Conservation (phyloP, 2,329 filamentous ascomycete genomes). For the Penicillium sp. region DNA sequence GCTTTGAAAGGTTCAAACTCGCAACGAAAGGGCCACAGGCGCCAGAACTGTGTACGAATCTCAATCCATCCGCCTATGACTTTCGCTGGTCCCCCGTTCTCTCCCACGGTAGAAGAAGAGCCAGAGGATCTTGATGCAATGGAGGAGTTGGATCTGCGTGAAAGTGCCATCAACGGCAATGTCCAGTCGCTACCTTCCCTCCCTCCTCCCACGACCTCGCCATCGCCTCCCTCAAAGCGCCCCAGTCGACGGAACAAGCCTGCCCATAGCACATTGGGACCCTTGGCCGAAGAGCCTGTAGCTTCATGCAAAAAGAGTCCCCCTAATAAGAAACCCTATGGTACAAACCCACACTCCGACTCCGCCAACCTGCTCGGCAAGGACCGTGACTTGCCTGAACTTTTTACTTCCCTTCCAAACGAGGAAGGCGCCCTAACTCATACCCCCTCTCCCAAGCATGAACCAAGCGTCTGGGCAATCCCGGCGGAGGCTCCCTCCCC, state of each 20-base stretch:
- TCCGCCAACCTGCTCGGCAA: slow-evolving; percentile 13
- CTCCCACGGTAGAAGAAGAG: slow-evolving; percentile 36
- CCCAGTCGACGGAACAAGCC: slow-evolving; percentile 21
- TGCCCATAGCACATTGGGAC: slow-evolving; percentile 18
- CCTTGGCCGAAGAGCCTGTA: slow-evolving; percentile 22
- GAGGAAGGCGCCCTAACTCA: slow-evolving; percentile 21
- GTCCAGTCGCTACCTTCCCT: slow-evolving; percentile 1
- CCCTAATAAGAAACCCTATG: slow-evolving; percentile 23
- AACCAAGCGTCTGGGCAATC: slow-evolving; percentile 26
- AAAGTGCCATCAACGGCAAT: slow-evolving; percentile 23
- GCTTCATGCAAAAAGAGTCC: slow-evolving; percentile 18
- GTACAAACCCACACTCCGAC: slow-evolving; percentile 5
- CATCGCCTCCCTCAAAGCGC: slow-evolving; percentile 16
- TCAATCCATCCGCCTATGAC: slow-evolving; percentile 39
- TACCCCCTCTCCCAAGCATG: slow-evolving; percentile 33
- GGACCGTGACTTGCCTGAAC: slow-evolving; percentile 23
- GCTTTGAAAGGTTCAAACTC: slow-evolving; percentile 34
- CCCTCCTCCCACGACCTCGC: slow-evolving; percentile 10
- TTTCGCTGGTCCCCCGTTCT: slow-evolving; percentile 34
- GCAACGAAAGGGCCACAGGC: slow-evolving; percentile 41
- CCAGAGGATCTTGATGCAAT: slow-evolving; percentile 36
- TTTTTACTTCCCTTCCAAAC: slow-evolving; percentile 27
- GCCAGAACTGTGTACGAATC: slow-evolving; percentile 47
- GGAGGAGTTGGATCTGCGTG: slow-evolving; percentile 29
- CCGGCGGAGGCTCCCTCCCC: slow-evolving; percentile 23